phyloP scores from a whole-genome alignment of 2,329 filamentous ascomycete genomes.

The Aspergillus luchuensis region DNA sequence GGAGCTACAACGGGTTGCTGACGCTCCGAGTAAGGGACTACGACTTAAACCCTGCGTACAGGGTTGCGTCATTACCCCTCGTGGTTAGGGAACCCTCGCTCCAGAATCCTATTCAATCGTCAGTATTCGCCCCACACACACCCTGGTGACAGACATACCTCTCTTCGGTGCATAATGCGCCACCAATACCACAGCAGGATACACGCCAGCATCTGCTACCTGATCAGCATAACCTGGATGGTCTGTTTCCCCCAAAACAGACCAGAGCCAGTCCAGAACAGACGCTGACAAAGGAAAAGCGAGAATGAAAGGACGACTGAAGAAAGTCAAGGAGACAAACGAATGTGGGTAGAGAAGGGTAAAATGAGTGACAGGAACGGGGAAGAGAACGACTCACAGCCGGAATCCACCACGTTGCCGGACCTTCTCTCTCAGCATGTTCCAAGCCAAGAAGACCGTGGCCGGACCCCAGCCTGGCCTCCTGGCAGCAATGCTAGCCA shows the following conservation, averaged over 20 bases:
- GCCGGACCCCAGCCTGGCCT: constrained; percentile 1
- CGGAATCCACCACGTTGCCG: constrained; percentile 1
- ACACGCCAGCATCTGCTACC: constrained; percentile 20
- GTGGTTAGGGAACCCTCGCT: constrained; percentile 16
- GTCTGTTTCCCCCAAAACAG: constrained; percentile 4
- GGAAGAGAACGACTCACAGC: constrained; percentile 2
- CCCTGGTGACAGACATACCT: constrained; percentile 13
- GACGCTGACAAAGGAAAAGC: constrained; percentile 8
- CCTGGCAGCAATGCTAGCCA: constrained; percentile 6
- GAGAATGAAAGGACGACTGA: neutral
- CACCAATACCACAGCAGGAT: constrained; percentile 25
- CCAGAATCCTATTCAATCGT: constrained; percentile 10
- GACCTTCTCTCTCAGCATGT: constrained; percentile 1
- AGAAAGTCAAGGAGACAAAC: constrained; percentile 1
- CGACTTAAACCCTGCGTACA: constrained; percentile 20
- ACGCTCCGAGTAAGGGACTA: constrained; percentile 17
- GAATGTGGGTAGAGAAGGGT: constrained; percentile 6
- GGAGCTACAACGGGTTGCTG: constrained; percentile 9
- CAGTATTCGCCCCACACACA: neutral
- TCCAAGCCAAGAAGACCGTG: constrained; percentile 8
- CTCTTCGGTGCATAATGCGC: constrained; percentile 1
- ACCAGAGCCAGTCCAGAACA: constrained; percentile 18
- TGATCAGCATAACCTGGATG: constrained; percentile 23
- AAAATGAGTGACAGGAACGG: constrained; percentile 7
- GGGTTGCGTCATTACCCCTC: constrained; percentile 20